Evolutionary conservation across 768 basidiomycete genomes (phyloP).

Genomic region (Calocybe cyanea): DNA sequence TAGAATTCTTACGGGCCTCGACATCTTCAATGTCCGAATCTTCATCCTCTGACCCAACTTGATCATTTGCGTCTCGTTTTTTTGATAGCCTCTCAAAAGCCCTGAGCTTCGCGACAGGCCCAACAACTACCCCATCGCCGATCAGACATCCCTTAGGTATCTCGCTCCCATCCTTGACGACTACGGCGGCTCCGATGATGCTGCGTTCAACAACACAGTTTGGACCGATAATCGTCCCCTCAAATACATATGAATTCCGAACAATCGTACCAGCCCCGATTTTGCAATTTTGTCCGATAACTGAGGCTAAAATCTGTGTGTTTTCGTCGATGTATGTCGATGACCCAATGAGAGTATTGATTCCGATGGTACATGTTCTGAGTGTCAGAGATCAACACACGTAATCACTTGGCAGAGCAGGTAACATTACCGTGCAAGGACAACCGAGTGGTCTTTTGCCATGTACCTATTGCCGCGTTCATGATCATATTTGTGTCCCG

Average conservation of each 20-base stretch:
- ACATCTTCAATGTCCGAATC: slow-evolving; percentile 68
- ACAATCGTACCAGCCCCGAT: slow-evolving; percentile 73
- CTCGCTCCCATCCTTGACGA: slow-evolving; percentile 59
- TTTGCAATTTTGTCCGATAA: slow-evolving; percentile 71
- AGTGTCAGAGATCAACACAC: slow-evolving; percentile 1
- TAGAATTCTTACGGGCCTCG: slow-evolving; percentile 50
- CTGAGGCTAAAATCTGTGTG: slow-evolving; percentile 64
- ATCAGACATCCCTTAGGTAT: slow-evolving; percentile 79
- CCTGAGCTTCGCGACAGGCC: slow-evolving; percentile 60
- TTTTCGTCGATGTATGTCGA: slow-evolving; percentile 63
- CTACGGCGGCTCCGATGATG: slow-evolving; percentile 78
- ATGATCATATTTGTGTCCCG: slow-evolving; percentile 80
- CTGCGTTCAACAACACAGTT: slow-evolving; percentile 70
- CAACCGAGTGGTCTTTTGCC: slow-evolving; percentile 71
- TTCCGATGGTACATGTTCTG: slow-evolving; percentile 80
- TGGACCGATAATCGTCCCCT: slow-evolving; percentile 67
- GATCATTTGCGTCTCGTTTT: slow-evolving; percentile 33
- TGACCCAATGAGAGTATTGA: slow-evolving; percentile 84
- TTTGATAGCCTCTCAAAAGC: slow-evolving; percentile 76
- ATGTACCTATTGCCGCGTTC: slow-evolving; percentile 87
- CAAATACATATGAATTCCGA: slow-evolving; percentile 78
- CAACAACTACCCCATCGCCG: slow-evolving; percentile 77
- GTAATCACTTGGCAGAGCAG: background rate
- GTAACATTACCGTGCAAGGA: slow-evolving; percentile 69
- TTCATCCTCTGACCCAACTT: slow-evolving; percentile 28